phyloP scores from a whole-genome alignment of 169 alveolate genomes.

The Pseudocohnilembus persalinus region DNA sequence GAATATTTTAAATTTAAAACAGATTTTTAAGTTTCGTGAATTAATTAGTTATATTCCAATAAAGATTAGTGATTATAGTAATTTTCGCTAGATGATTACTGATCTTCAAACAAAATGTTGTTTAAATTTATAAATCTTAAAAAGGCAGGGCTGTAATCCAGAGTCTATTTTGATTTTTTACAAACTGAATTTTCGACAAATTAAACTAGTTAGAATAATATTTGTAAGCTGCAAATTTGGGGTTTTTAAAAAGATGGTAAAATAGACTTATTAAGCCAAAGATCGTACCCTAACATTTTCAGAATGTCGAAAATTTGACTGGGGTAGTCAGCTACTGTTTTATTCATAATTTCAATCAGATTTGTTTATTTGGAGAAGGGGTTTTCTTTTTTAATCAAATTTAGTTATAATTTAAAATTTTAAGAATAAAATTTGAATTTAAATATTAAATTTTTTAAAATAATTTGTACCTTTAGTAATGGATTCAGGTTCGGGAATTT shows the following conservation, averaged over 20 bases:
- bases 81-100: neutral
- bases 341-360: too few relatives aligned
- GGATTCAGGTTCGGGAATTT: too few relatives aligned
- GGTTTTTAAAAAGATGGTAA: neutral
- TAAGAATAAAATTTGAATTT: too few relatives aligned
- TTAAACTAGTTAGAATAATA: neutral
- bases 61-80: neutral
- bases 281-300: neutral
- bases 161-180: neutral
- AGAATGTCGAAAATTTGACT: neutral
- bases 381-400: too few relatives aligned
- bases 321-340: too few relatives aligned
- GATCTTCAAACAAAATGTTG: neutral
- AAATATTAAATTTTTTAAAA: too few relatives aligned
- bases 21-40: too few relatives aligned
- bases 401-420: too few relatives aligned
- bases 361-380: too few relatives aligned
- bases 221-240: neutral
- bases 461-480: too few relatives aligned
- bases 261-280: neutral
- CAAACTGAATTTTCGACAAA: neutral
- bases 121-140: neutral
- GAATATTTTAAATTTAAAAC: too few relatives aligned
- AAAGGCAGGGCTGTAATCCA: neutral
- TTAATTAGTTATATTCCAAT: neutral